Evolutionary conservation across 1,284 basidiomycete genomes (phyloP), one percentile per base, ranked within the genome.

Genomic region (Rhizoctonia solani): DNA sequence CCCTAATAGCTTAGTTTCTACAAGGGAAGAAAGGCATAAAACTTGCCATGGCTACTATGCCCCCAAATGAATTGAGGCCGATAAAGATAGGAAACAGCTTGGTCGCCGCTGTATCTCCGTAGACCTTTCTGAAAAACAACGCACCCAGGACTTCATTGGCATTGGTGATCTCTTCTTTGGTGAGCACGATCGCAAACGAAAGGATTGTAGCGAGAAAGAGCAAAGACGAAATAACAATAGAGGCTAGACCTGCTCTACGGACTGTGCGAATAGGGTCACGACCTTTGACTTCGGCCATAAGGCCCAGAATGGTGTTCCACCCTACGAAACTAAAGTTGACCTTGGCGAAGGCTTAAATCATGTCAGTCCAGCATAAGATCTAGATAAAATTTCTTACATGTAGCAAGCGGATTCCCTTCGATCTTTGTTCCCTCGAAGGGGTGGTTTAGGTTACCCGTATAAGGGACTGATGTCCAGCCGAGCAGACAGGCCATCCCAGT

Each of bases 291-390:
- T 87, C 84, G 69, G 84, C 83, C 56, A 85, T 73, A 0, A 85
- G 81, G 49, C 83, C 83, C 69, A 85, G 83, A 50, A 80, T 77
- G 46, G 81, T 81, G 0, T 78, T 79, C 81, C 85, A 82, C 25
- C 87, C 86, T 0, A 78, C 70, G 70, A 86, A 88, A 0, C 83
- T 75, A 68, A 79, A 79, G n/a, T 86, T 74, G 16, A 87, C 83
- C 69, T 86, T 85, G 78, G 83, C 83, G 1, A 77, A 84, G 3
- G 83, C 84, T 4, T 82, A 66, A 83, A 85, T 81, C 27, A 29
- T 25, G 42, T 25, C n/a, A 39, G 39, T 25, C n/a, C n/a, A 27
- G 2, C 5, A 69, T 32, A 13, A 49, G 67, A 58, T 34, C 8
- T 14, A 14, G 5, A 30, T 32, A 19, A 16, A 19, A 14, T 46